Base-by-base conservation (phyloP, 192 early-diverging fungal species). In the Powellomyces hirtus region DNA sequence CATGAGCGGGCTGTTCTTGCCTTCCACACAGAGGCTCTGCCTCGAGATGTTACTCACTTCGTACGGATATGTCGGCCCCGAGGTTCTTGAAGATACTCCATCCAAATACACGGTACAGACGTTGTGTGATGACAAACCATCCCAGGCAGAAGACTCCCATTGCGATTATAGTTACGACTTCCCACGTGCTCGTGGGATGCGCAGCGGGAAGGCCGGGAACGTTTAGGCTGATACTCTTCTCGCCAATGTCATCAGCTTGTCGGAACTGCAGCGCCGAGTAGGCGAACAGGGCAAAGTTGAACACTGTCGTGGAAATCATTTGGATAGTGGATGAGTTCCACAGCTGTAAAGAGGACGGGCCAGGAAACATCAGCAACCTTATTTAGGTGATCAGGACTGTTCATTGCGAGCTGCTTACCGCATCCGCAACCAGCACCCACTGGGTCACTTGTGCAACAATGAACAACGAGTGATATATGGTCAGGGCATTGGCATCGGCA, bases 21-120 rank as follows among this genome's bases (percentile, higher is more conserved):
- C n/a, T n/a, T n/a, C n/a, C n/a, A n/a, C n/a, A n/a, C n/a, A n/a
- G n/a, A n/a, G n/a, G n/a, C n/a, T n/a, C n/a, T n/a, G n/a, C 10
- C 42, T n/a, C n/a, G n/a, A n/a, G n/a, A n/a, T n/a, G n/a, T n/a
- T 24, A 80, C 82, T 75, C 67, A 80, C 78, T 74, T 46, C 75
- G 58, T 0, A 86, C 76, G 29, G 58, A 46, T 20, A 86, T 69
- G 58, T 86, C 84, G 1, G 84, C 84, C 16, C 84, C 84, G 26
- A 86, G 68, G 49, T 82, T 74, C 70, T 86, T 86, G 67, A 80
- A 86, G 10, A 82, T 73, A 20, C 61, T 75, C 84, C 84, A 86
- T 24, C 84, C 84, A 79, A 84, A 86, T 6, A 84, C 64, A 14
- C 71, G 60, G 67, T 84, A 80, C 40, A 86, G 72, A 38, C 76